Base-by-base conservation (phyloP, 441 rosid species). In the Bruguiera hainesii region DNA sequence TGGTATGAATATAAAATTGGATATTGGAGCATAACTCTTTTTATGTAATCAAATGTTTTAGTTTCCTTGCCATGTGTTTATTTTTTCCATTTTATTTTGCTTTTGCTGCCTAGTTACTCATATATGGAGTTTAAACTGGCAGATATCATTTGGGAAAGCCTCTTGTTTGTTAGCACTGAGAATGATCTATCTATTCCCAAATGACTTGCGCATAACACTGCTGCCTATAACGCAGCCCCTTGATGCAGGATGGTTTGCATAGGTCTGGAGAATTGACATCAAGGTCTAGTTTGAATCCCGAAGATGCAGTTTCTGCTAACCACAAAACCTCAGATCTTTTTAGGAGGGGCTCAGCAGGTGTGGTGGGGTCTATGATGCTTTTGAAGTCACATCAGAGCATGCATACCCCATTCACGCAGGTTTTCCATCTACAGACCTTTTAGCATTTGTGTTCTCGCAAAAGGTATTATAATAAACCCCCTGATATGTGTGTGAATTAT, bases 331-430 rank as follows among this genome's bases (percentile, higher is more conserved):
- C 82, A 66, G 73, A 76, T 73, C 60, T 51, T 78, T 68, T 67
- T 28, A 85, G 99, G 79, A 88, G 85, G 70, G 99, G 98, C 58
- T 93, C 99, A 68, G 89, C 90, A 79, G 94, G 97, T 73, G 82
- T 80, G 57, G 87, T 87, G 64, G 91, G 91, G 66, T 85, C 94
- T 67, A 79, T 89, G 90, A 85, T 79, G 90, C 98, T 96, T 79
- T 84, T 96, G 73, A 96, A 88, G 82, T 93, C 88, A 33, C 68
- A 65, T 71, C 89, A 87, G 81, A 79, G 76, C 78, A 84, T 96
- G 91, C 98, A 93, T 83, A 94, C 91, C 50, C 99, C 99, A 30
- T 93, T 79, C 81, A 96, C 96, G 7, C 97, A 87, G 91, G 99
- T 96, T 76, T 61, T 64, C 64, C 58, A 37, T 56, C 66, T 70